These are phyloP conservation scores for Tulasnella sp. DNA, from an alignment of 768 basidiomycete genomes.

Conservation along the genomic window DNA sequence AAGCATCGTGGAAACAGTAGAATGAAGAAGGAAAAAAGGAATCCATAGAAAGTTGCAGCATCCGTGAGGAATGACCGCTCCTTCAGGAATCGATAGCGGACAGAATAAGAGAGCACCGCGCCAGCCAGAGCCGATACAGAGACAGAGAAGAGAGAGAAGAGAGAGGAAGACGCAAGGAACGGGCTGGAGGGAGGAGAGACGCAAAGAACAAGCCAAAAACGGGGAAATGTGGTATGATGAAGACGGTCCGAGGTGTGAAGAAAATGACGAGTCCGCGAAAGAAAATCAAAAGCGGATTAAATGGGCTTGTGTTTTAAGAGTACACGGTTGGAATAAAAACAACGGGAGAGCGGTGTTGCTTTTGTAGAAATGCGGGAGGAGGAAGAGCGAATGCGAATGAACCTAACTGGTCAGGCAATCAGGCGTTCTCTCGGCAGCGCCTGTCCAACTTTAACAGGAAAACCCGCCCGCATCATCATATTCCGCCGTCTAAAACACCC, in stretches of 20 bases:
- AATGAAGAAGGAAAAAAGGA: background rate
- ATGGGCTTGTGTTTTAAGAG: background rate
- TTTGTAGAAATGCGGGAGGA: background rate
- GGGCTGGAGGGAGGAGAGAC: background rate
- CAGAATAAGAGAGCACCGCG: background rate
- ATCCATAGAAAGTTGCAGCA: background rate
- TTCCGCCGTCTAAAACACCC: slow-evolving; percentile 78
- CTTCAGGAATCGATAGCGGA: background rate
- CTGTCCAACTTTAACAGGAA: background rate
- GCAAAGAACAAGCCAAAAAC: background rate
- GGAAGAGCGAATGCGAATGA: too few relatives aligned
- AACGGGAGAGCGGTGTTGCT: background rate
- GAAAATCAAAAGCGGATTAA: background rate
- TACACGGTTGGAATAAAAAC: background rate
- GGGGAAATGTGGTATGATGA: slow-evolving; percentile 1
- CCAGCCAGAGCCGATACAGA: slow-evolving; percentile 7
- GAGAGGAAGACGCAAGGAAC: background rate
- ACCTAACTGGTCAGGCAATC: background rate
- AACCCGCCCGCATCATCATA: slow-evolving; percentile 30
- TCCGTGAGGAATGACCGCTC: background rate
- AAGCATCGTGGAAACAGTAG: background rate
- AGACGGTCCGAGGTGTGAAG: background rate
- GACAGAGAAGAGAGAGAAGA: slow-evolving; percentile 1
- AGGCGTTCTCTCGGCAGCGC: background rate
- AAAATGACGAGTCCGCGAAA: background rate